Evolutionary conservation across 2,329 filamentous ascomycete genomes (phyloP).

Genomic region (Xylaria polymorpha): DNA sequence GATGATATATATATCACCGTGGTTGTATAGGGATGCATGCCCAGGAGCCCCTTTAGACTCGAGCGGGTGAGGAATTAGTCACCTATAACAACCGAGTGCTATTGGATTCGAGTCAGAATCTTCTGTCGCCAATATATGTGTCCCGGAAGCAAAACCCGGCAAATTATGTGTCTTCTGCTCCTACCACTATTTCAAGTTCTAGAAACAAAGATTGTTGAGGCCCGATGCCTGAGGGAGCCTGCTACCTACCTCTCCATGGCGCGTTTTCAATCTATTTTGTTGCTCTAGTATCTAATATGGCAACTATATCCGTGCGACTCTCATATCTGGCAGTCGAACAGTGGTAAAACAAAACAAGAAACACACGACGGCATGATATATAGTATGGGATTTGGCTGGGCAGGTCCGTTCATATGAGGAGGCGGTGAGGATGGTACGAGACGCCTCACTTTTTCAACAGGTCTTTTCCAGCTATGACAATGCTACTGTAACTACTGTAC

Average conservation of each 20-base stretch:
- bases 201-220: neutral
- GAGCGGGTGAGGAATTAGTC: neutral
- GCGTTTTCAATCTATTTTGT: neutral
- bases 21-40: conserved; percentile 4
- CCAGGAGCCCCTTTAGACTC: neutral
- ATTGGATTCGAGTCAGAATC: neutral
- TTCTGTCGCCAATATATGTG: neutral
- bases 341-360: conserved; percentile 24
- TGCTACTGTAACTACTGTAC: conserved; percentile 1
- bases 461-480: conserved; percentile 4
- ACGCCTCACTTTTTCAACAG: neutral
- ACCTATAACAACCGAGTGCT: conserved; percentile 11
- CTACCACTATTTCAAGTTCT: neutral
- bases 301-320: neutral
- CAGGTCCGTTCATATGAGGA: conserved; percentile 19
- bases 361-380: conserved; percentile 7
- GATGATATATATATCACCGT: conserved; percentile 9
- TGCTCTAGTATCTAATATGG: neutral
- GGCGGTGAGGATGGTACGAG: conserved; percentile 31
- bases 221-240: too few species aligned
- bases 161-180: neutral
- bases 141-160: neutral
- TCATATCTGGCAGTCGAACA: conserved; percentile 1
- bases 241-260: neutral
- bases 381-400: conserved; percentile 6